phyloP scores from a whole-genome alignment of 495 filamentous ascomycete genomes.

The Emericellopsis terricola region DNA sequence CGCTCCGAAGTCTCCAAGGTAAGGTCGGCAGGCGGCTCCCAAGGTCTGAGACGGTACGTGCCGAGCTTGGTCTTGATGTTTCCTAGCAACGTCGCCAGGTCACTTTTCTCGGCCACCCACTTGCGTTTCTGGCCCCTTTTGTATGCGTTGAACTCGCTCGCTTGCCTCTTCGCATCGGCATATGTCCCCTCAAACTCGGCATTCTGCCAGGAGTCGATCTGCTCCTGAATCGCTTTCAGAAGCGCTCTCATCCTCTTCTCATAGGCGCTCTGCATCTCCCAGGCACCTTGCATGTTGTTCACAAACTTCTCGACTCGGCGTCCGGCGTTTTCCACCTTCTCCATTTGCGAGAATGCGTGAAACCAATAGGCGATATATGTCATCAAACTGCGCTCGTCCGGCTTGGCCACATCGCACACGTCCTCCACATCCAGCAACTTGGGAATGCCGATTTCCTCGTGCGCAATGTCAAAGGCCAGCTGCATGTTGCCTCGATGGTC shows the following conservation, averaged over 20 bases:
- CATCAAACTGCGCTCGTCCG: conserved; percentile 93
- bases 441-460: conserved; percentile 92
- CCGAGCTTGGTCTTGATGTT: conserved; percentile 98
- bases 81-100: conserved; percentile 80
- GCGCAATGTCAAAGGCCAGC: conserved; percentile 86
- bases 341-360: conserved; percentile 96
- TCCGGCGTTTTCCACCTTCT: conserved; percentile 92
- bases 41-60: conserved; percentile 80
- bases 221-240: conserved; percentile 51
- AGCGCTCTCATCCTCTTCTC: conserved; percentile 74
- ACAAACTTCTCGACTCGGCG: conserved; percentile 96
- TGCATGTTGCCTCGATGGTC: conserved; percentile 97
- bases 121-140: conserved; percentile 76
- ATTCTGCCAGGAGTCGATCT: conserved; percentile 55
- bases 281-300: conserved; percentile 96
- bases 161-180: conserved; percentile 79
- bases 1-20: conserved; percentile 60
- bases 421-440: conserved; percentile 93
- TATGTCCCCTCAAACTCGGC: conserved; percentile 83
- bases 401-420: conserved; percentile 89
- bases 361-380: conserved; percentile 99
- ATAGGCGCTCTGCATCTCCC: conserved; percentile 96
- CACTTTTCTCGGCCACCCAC: conserved; percentile 96
- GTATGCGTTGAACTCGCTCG: conserved; percentile 61
- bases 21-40: conserved; percentile 71